Conservation (phyloP, 164 flowering plant genomes). For the Aristolochia contorta region DNA sequence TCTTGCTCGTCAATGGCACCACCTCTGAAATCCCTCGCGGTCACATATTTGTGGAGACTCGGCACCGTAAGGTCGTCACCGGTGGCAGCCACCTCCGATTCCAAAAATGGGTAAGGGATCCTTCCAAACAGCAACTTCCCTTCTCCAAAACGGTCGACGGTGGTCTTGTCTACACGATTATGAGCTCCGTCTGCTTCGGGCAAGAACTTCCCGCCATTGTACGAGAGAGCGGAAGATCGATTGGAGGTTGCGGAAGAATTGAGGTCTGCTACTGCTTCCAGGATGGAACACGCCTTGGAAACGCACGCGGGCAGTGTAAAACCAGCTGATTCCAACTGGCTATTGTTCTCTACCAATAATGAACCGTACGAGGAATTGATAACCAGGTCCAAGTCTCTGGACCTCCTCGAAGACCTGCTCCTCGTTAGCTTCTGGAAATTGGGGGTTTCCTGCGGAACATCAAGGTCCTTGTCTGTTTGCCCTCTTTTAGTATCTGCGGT, state of each 20-base stretch:
- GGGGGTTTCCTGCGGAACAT: conserved; percentile 15
- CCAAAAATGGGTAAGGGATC: conserved; percentile 31
- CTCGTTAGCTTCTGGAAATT: conserved; percentile 33
- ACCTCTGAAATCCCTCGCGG: conserved; percentile 39
- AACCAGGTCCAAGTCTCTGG: conserved; percentile 40
- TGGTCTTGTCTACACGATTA: conserved; percentile 5
- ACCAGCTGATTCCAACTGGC: conserved; percentile 39
- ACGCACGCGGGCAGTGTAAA: conserved; percentile 71
- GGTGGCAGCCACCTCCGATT: conserved; percentile 37
- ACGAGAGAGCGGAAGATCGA: conserved; percentile 20
- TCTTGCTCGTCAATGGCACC: conserved; percentile 53
- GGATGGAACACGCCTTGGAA: conserved; percentile 78
- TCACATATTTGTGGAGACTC: conserved; percentile 83
- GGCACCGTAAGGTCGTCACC: conserved; percentile 62
- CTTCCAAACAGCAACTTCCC: conserved; percentile 24
- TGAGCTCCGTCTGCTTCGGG: conserved; percentile 14
- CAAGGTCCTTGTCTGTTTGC: conserved; percentile 8
- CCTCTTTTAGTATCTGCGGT: conserved; percentile 9
- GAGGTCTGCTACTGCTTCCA: conserved; percentile 92
- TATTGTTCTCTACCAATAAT: conserved; percentile 66
- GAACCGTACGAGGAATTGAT: conserved; percentile 42
- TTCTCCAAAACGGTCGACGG: conserved; percentile 7
- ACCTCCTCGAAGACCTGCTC: conserved; percentile 39
- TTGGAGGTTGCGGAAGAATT: conserved; percentile 50
- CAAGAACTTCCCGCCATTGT: conserved; percentile 17